Percentiles rank a stretch among this genome's conserved stretches.
Conservation (phyloP, 805 yeast species). For the Barnettozyma sucrosica region DNA sequence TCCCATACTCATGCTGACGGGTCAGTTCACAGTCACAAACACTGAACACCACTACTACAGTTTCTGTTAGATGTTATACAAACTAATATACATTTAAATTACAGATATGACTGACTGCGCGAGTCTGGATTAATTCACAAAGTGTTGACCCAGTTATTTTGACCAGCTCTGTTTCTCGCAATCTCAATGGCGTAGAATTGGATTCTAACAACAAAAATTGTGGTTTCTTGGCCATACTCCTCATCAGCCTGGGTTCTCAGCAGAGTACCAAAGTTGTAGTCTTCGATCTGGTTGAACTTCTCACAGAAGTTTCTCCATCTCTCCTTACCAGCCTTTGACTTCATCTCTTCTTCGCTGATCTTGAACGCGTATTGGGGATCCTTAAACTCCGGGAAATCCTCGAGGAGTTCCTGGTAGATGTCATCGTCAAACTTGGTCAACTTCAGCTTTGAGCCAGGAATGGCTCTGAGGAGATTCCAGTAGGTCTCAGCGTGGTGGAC, state of each 20-base stretch:
- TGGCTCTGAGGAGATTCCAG: slow-evolving; percentile 70
- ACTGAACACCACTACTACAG: slow-evolving; percentile 8
- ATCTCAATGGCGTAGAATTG: slow-evolving; percentile 95
- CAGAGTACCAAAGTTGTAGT: slow-evolving; percentile 92
- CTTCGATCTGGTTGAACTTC: slow-evolving; percentile 79
- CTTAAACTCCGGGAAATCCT: slow-evolving; percentile 84
- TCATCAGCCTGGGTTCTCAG: slow-evolving; percentile 65
- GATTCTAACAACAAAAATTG: slow-evolving; percentile 86
- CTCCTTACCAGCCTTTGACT: slow-evolving; percentile 70
- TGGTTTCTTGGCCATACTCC: slow-evolving; percentile 77
- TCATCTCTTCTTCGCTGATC: slow-evolving; percentile 76
- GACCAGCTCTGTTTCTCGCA: slow-evolving; percentile 83
- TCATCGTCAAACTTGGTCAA: slow-evolving; percentile 70
- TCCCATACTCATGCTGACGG: slow-evolving; percentile 25
- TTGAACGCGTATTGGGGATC: slow-evolving; percentile 49
- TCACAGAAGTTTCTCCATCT: slow-evolving; percentile 89
- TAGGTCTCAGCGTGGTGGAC: slow-evolving; percentile 93
- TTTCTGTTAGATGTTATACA: neutral
- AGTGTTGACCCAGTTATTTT: slow-evolving; percentile 76
- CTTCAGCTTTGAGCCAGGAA: slow-evolving; percentile 76
- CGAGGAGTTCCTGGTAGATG: slow-evolving; percentile 52
- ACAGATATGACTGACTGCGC: neutral
- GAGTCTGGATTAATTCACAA: neutral
- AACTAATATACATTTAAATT: neutral
- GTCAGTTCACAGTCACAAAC: slow-evolving; percentile 24